Base-by-base conservation (phyloP, 2,329 filamentous ascomycete species). In the Phaeosphaeriaceae sp. region DNA sequence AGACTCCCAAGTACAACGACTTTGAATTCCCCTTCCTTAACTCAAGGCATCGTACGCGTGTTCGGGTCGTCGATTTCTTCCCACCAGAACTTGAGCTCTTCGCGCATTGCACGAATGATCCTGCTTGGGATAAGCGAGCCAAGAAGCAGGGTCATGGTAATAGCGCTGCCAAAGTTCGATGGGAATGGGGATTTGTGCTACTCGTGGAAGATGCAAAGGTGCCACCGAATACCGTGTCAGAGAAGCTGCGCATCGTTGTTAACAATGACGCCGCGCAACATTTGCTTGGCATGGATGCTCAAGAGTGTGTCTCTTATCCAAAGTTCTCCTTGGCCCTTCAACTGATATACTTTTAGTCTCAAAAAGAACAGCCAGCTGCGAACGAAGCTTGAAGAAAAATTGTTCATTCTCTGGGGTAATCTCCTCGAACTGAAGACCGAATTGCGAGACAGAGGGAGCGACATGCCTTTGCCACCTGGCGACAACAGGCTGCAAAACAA, bases 141-240 rank as follows among this genome's bases (percentile, higher is more conserved):
- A 60, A 64, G 20, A 83, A 88, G 25, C 84, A 55, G 47, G 42
- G 46, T 9, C 36, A 41, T 1, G 46, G 3, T 6, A 53, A 78
- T 47, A 83, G 85, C 31, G 48, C 74, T 3, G 20, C 15, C 1
- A 62, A 79, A 50, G 83, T 85, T 36, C 54, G 75, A 7, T 97
- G 92, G 91, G 88, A 95, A 75, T 97, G 93, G 93, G 85, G 86
- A 15, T 97, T 97, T 76, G 86, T 86, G 21, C 82, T 98, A 22
- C 82, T 90, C 13, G 85, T 97, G 1, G 91, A 96, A 76, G 91
- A 93, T 63, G 88, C 85, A 0, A 74, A 79, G 22, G 41, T 68
- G 10, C 59, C 69, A 7, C 59, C 64, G 4, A 65, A 31, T 71
- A 79, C 46, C 33, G 57, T 59, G 1, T 63, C 69, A 2, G 62